Base-by-base conservation (phyloP, 2,329 filamentous ascomycete genomes). In the Fusarium pseudocircinatum region DNA sequence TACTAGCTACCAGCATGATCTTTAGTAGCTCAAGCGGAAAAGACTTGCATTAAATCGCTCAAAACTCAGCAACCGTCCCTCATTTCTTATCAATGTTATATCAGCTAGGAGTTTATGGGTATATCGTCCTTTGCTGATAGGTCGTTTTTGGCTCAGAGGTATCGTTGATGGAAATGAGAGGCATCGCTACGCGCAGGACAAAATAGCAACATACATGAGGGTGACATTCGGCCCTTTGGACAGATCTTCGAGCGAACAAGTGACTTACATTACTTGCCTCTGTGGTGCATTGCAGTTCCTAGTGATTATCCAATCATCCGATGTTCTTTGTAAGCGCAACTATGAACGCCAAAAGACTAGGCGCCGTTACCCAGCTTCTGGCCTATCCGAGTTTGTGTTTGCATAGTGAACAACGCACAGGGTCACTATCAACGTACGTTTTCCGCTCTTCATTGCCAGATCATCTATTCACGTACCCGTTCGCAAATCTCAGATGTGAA, bases 371-470 rank as follows among this genome's bases (percentile, higher is more conserved):
- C 6, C 46, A 24, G 28, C 15, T 32, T 32, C 3, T 9, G 16
- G 16, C 12, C 13, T 10, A 6, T 5, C 6, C 13, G 37, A 34
- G 13, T 26, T 22, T 53, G 24, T 37, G 49, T 37, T 53, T 26
- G 50, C 13, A 53, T 28, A 1, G 16, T 16, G 24, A 37, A 26
- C 34, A 37, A 5, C 16, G 24, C 18, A 37, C 34, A 37, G 3
- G 4, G n/a, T 26, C n/a, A 22, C 10, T 37, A 6, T 7, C 18
- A 53, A 10, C 5, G 6, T 5, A 22, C 1, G 4, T 2, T 26
- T 24, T 20, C 15, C 15, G 12, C 2, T 7, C 2, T 34, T 11
- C 4, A 24, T 8, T 11, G 0, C 12, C 8, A 6, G 0, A 16
- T 16, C 34, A 39, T 22, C 7, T 13, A 13, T 13, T 53, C 14